A percentile compares a stretch with the other conserved stretches of the same genome.
These are phyloP conservation scores for Vigna unguiculata DNA, from an alignment of 306 rosid genomes.

Conservation along the genomic window DNA sequence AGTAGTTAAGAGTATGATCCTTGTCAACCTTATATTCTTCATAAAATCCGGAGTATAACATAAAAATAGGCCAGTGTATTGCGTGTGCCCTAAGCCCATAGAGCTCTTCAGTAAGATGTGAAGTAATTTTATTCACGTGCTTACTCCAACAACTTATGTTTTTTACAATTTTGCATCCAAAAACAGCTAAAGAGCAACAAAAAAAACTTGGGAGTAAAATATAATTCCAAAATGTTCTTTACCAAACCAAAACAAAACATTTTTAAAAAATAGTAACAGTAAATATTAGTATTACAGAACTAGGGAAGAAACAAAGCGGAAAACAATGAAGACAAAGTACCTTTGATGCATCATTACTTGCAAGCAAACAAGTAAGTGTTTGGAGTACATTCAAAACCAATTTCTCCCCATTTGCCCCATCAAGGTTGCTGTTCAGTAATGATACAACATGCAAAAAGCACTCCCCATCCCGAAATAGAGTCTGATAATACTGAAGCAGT, in stretches of 20 bases:
- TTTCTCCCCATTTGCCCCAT: slow-evolving; percentile 67
- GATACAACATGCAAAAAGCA: slow-evolving; percentile 98
- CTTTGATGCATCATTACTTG: slow-evolving; percentile 85
- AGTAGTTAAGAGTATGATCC: not conserved
- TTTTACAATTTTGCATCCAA: not conserved
- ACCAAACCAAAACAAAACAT: slow-evolving; percentile 22
- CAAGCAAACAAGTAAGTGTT: slow-evolving; percentile 90
- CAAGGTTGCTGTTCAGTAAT: slow-evolving; percentile 81
- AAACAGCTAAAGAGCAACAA: slow-evolving; percentile 26
- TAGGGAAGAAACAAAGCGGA: not conserved
- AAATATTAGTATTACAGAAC: not conserved
- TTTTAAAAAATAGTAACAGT: not conserved
- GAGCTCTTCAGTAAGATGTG: not conserved
- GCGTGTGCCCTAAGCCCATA: not conserved
- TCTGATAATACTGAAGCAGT: slow-evolving; percentile 84
- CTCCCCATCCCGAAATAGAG: slow-evolving; percentile 93
- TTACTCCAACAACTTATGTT: not conserved
- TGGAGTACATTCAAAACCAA: slow-evolving; percentile 91
- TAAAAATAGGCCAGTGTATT: not conserved
- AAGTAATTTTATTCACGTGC: not conserved
- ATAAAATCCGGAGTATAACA: not conserved
- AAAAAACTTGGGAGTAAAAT: slow-evolving; percentile 24
- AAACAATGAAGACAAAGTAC: slow-evolving; percentile 49
- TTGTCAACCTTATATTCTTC: slow-evolving; percentile 4
- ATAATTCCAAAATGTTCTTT: not conserved